Evolutionary conservation across 305 asterid species (phyloP).

Genomic region (Fraxinus greggii): DNA sequence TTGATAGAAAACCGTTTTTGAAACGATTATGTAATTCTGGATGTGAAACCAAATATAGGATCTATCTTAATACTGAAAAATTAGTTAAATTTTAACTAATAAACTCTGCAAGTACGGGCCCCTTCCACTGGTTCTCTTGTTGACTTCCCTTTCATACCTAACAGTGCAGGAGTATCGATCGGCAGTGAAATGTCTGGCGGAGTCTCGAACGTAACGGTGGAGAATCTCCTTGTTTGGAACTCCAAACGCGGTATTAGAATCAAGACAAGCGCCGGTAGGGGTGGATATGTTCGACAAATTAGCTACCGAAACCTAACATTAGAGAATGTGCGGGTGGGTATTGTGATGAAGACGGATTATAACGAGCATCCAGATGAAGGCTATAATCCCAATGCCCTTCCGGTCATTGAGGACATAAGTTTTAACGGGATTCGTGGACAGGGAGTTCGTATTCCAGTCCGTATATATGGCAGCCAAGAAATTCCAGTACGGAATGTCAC

Average conservation of each 20-base stretch:
- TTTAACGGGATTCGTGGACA: conserved; percentile 67
- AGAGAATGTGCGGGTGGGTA: conserved; percentile 82
- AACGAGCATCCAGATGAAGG: conserved; percentile 85
- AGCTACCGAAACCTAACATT: conserved; percentile 68
- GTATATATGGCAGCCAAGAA: conserved; percentile 69
- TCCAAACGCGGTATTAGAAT: conserved; percentile 84
- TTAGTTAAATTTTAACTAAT: neutral
- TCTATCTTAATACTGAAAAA: neutral
- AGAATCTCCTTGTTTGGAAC: conserved; percentile 78
- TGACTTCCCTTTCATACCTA: conserved; percentile 28
- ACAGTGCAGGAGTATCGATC: conserved; percentile 93
- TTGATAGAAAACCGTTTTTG: neutral
- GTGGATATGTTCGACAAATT: conserved; percentile 68
- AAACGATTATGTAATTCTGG: neutral
- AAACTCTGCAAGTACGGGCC: neutral
- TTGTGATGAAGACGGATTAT: conserved; percentile 84
- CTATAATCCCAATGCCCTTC: conserved; percentile 73
- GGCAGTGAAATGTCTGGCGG: conserved; percentile 99
- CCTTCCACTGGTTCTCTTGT: conserved; percentile 2
- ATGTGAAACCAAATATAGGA: neutral
- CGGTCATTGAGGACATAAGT: conserved; percentile 62
- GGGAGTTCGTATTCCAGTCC: conserved; percentile 83
- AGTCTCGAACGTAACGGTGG: conserved; percentile 64
- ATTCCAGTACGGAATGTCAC: conserved; percentile 69
- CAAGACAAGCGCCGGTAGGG: conserved; percentile 84